Evolutionary conservation across 306 rosid genomes (phyloP), one percentile per base, ranked within the genome.

Genomic region (Citrullus colocynthis): DNA sequence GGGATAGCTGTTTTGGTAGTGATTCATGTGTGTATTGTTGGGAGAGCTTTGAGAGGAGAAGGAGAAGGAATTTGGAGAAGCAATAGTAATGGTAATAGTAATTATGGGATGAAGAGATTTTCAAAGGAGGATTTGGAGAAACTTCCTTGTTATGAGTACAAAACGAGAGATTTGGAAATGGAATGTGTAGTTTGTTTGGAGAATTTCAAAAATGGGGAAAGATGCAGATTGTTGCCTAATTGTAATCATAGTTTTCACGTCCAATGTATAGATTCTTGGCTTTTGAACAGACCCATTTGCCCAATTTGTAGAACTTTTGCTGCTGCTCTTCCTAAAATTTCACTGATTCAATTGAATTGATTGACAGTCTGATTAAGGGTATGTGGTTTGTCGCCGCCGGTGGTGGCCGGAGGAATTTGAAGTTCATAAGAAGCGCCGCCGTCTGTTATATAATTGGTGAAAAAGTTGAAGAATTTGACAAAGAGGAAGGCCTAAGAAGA

Each of bases 1-100:
- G 97, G 92, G n/a, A 85, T 92, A 51, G 85, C 77, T n/a, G 72
- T 92, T 74, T 82, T 89, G 78, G 88, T 86, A 8, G 67, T 74
- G 14, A 84, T 89, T 55, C 97, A 92, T 85, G 67, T 89, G 3
- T 88, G 88, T 42, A 66, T 84, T 4, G 83, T 81, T 34, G 80
- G 85, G 65, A 85, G 84, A 55, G 79, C 70, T 12, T 82, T 76
- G 48, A 48, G 80, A 32, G 71, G 85, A 76, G 81, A 36, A 32
- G 71, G 85, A 72, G 81, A 36, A 39, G 51, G 79, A 45, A 60
- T 66, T 60, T 83, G 74, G 75, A 75, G 85, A 42, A 74, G 79
- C 75, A 45, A 45, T 16, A 16, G 16, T 51, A 51, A 51, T 52
- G 7, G 6, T 51, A 51, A 16, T 5, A 74, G 16, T 16, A 74